phyloP scores from a whole-genome alignment of 1,284 basidiomycete species.

The Hemileia vastatrix region DNA sequence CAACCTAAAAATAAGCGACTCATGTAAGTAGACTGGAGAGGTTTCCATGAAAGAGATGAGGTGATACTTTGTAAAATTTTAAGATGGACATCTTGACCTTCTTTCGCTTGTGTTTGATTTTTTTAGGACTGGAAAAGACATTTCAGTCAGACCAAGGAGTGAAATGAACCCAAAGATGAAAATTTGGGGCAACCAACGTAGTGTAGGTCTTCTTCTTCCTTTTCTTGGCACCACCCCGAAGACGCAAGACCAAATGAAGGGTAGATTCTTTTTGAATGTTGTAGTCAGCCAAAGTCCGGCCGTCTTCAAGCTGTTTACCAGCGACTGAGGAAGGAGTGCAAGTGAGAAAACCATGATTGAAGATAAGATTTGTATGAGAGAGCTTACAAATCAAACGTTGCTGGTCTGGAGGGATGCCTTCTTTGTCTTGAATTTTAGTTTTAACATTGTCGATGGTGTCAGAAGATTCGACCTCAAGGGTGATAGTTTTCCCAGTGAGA shows the following conservation, averaged over 20 bases:
- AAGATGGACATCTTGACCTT: conserved; percentile 23
- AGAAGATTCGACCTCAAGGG: conserved; percentile 48
- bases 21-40: background rate
- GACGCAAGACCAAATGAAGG: conserved; percentile 85
- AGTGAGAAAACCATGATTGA: background rate
- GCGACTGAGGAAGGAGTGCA: conserved; percentile 34
- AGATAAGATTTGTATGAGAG: background rate
- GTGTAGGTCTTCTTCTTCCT: conserved; percentile 23
- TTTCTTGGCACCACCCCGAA: conserved; percentile 54
- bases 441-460: conserved; percentile 98
- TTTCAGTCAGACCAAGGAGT: background rate
- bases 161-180: background rate
- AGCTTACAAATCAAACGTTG: conserved; percentile 59
- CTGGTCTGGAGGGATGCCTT: conserved; percentile 82
- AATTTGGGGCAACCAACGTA: conserved; percentile 1
- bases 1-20: conserved; percentile 1
- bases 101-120: conserved; percentile 23
- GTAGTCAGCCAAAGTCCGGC: conserved; percentile 55
- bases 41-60: background rate
- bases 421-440: conserved; percentile 56
- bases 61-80: conserved; percentile 19
- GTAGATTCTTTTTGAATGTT: conserved; percentile 96
- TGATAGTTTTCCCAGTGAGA: conserved; percentile 46
- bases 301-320: conserved; percentile 49
- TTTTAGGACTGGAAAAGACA: conserved; percentile 8